Conservation (phyloP, 805 yeast species). For the Yamadazyma sp. region DNA sequence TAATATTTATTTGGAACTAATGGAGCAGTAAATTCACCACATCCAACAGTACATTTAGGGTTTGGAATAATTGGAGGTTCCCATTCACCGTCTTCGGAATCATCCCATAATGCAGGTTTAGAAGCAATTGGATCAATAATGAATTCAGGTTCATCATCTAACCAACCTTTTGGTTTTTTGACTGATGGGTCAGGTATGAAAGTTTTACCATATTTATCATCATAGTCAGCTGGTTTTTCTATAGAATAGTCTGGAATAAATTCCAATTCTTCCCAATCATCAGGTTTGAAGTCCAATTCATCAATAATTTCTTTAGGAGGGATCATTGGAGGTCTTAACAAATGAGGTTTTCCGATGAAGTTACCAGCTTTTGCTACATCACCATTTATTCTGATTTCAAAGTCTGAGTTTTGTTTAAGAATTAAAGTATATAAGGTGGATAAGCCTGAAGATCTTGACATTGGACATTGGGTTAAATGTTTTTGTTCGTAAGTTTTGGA, state of each 20-base stretch:
- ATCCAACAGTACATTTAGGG: conserved; percentile 74
- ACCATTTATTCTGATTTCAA: conserved; percentile 83
- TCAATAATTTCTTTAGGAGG: conserved; percentile 61
- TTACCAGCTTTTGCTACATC: conserved; percentile 68
- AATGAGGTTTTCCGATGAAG: conserved; percentile 47
- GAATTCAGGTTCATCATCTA: conserved; percentile 54
- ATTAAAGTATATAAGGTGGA: conserved; percentile 75
- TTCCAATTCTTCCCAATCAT: conserved; percentile 75
- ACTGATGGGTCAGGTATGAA: conserved; percentile 65
- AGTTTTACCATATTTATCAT: conserved; percentile 59
- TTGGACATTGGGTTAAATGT: conserved; percentile 64
- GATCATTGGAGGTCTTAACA: conserved; percentile 62
- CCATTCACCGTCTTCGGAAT: conserved; percentile 89
- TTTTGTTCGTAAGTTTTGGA: conserved; percentile 65
- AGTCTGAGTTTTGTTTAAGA: conserved; percentile 60
- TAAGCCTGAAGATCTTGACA: conserved; percentile 54
- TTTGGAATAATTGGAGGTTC: conserved; percentile 64
- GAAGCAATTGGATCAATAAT: conserved; percentile 66
- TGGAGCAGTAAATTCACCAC: conserved; percentile 81
- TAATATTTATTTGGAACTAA: conserved; percentile 63
- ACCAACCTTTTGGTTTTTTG: conserved; percentile 75
- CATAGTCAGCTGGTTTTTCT: conserved; percentile 82
- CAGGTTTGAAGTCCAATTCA: conserved; percentile 65
- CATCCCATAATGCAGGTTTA: conserved; percentile 83
- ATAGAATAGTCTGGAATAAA: conserved; percentile 60